Evolutionary conservation across 2,329 filamentous ascomycete species (phyloP), one percentile per base, ranked within the genome.

Genomic region (Cladosporium colombiae): DNA sequence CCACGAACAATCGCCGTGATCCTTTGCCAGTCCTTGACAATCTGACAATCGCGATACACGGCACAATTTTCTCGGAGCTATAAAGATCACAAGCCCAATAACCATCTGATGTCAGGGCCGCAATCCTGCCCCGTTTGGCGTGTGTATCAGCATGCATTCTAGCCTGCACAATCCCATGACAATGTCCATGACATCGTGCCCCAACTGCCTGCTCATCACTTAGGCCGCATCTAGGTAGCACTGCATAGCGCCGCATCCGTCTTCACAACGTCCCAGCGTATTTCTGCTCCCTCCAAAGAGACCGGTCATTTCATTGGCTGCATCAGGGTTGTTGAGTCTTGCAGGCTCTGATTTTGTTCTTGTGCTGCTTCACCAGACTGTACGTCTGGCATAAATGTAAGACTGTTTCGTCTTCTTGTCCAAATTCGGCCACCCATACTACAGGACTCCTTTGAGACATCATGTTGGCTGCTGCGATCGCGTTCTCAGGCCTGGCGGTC

Each of bases 1-100:
- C 52, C 59, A 50, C 59, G 59, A 62, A 62, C 8, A 62, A 52
- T 31, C 59, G 31, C 59, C 59, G 46, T 27, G 59, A 53, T 62
- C 44, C 59, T 62, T 37, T 31, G 29, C 14, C 27, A 46, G 25
- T 29, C 21, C 56, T 40, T 23, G 11, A 31, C 52, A 56, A 52
- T 29, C 40, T 46, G 40, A 21, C n/a, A 46, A 46, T 13, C n/a
- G n/a, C 40, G n/a, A 11, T n/a, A 46, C 40, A 46, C 40, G 2
- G n/a, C n/a, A 46, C 40, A 11, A 46, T 21, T 13, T 46, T n/a
- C n/a, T 46, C 40, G 40, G 40, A 46, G n/a, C 8, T 46, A 21
- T 46, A 13, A 46, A 11, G 8, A 46, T 3, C n/a, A 21, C n/a
- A 21, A n/a, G 8, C 5, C 40, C 40, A 46, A 46, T 11, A 10